Conservation (phyloP, 768 basidiomycete species). For the Auriculariales sp. region DNA sequence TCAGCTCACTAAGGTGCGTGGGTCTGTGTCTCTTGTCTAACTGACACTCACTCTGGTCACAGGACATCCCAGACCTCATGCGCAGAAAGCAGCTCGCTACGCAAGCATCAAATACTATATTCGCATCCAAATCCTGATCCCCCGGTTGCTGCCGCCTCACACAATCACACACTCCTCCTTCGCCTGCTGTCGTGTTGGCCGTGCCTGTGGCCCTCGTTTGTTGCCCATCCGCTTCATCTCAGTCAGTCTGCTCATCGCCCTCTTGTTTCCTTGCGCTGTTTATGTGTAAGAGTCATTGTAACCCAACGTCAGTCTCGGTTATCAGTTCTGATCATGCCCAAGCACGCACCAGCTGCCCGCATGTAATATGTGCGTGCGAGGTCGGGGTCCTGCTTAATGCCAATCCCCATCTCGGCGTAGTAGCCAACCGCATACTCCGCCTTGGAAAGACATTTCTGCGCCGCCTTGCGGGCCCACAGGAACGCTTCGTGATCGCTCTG, state of each 20-base stretch:
- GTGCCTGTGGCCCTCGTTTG: slow-evolving; percentile 58
- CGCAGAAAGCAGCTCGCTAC: no score
- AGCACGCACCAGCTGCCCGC: slow-evolving; percentile 81
- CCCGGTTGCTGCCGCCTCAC: no score
- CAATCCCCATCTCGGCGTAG: slow-evolving; percentile 95
- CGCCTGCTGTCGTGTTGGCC: slow-evolving; percentile 88
- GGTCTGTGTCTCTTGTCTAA: no score
- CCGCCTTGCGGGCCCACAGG: slow-evolving; percentile 90
- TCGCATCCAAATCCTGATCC: no score
- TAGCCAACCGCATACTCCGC: slow-evolving; percentile 99
- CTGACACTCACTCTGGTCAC: no score
- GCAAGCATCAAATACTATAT: no score
- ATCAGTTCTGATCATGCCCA: not conserved
- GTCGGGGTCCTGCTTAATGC: slow-evolving; percentile 89
- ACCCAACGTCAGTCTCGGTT: not conserved
- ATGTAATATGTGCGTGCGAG: slow-evolving; percentile 98
- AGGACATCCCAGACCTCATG: no score
- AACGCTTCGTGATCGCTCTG: slow-evolving; percentile 99
- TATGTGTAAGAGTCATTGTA: not conserved
- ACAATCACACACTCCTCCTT: slow-evolving; percentile 86
- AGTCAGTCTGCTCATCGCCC: slow-evolving; percentile 89
- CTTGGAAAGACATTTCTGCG: slow-evolving; percentile 91
- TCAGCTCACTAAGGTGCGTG: not conserved
- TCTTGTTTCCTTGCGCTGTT: slow-evolving; percentile 91
- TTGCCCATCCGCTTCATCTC: slow-evolving; percentile 87